Evolutionary conservation across 228 moss, liverwort and hornwort species (phyloP), one percentile per base, ranked within the genome.

Genomic region (Sphagnum magellanicum): DNA sequence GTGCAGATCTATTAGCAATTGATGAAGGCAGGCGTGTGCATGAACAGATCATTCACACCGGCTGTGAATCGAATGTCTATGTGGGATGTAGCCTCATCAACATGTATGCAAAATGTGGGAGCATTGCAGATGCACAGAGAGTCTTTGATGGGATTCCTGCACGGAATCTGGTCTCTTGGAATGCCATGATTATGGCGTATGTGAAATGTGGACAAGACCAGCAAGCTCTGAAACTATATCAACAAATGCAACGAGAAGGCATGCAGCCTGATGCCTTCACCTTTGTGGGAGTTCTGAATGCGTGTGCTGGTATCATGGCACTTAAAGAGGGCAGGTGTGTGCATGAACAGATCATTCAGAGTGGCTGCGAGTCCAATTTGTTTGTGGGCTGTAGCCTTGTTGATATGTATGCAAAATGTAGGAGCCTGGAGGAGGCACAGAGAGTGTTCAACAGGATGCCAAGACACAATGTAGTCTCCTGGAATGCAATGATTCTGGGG

Each of bases 321-420:
- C 16, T 70, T 46, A 15, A 59, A 48, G 5, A 59, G 16, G 69
- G 69, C 12, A 70, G 60, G 60, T 32, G 60, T 46, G 15, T 70
- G 59, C 69, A 70, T 16, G 59, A 58, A 14, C 46, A 58, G 8
- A 70, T 70, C 49, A 58, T 70, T 6, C 10, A 60, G 49, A 10
- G 13, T 50, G 69, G 48, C 17, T 70, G 10, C 49, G 47, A 70
- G 58, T 61, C 48, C 10, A 48, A 70, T 70, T 10, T 60, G 10
- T 16, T 46, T 60, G 48, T 70, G 6, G 59, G 69, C 59, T 59
- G 50, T 48, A 46, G 59, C 59, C 69, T 70, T 46, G 50, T 70
- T 59, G 60, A 50, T 48, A 70, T 70, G 69, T 70, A 58, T 70
- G 69, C 69, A 14, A 59, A 49, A 47, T 70, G 59, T 70, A 59